Evolutionary conservation across 139 green algal genomes (phyloP).

Genomic region (Axilococcus clingmanii): DNA sequence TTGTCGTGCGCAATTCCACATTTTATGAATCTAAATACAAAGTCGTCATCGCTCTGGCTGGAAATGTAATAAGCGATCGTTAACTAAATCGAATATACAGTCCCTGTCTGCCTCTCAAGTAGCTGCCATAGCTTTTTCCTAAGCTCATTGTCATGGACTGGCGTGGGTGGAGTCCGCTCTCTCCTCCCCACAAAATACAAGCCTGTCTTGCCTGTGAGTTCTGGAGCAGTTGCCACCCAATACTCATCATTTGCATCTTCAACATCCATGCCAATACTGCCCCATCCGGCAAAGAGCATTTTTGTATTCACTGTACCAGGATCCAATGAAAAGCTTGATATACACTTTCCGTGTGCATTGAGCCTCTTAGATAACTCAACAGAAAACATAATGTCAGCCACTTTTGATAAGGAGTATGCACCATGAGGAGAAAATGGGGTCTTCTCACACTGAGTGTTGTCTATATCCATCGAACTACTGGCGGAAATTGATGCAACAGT

Average conservation of each 20-base stretch:
- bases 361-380: slow-evolving; percentile 31
- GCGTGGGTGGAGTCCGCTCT: neutral
- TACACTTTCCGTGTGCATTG: neutral
- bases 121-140: slow-evolving; percentile 20
- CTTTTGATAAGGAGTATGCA: slow-evolving; percentile 55
- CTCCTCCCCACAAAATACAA: slow-evolving; percentile 41
- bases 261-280: slow-evolving; percentile 44
- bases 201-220: slow-evolving; percentile 14
- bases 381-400: slow-evolving; percentile 44
- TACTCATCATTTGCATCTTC: slow-evolving; percentile 43
- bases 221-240: slow-evolving; percentile 22
- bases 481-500: slow-evolving; percentile 52
- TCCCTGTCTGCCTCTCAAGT: slow-evolving; percentile 35
- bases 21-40: too few relatives aligned
- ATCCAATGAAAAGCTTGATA: slow-evolving; percentile 48
- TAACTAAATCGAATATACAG: too few relatives aligned
- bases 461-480: slow-evolving; percentile 42
- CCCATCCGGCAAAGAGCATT: slow-evolving; percentile 57
- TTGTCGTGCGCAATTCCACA: too few relatives aligned
- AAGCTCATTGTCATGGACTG: neutral
- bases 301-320: slow-evolving; percentile 66
- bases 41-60: too few relatives aligned
- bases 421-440: slow-evolving; percentile 21
- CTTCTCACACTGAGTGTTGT: slow-evolving; percentile 50
- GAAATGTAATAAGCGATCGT: too few relatives aligned